A percentile compares a stretch with the other conserved stretches of the same genome.
phyloP scores from a whole-genome alignment of 257 asterid genomes.

The Penstemon eatonii region DNA sequence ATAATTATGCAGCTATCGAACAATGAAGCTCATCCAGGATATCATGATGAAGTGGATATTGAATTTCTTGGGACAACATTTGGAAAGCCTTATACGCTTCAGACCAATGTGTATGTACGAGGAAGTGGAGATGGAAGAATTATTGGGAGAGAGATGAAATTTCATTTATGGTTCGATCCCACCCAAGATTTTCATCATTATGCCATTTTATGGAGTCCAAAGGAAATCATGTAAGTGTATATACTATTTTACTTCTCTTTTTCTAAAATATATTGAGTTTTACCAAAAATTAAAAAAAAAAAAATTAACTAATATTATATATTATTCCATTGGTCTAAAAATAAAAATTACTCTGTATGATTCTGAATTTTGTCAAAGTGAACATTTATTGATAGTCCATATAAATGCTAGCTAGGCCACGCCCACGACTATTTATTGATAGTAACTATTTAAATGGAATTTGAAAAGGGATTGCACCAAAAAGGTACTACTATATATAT shows the following conservation, averaged over 20 bases:
- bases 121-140: slow-evolving; percentile 94
- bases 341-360: background rate
- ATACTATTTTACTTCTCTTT: background rate
- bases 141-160: slow-evolving; percentile 90
- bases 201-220: slow-evolving; percentile 80
- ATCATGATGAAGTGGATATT: slow-evolving; percentile 90
- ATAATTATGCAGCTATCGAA: slow-evolving; percentile 63
- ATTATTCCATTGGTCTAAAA: background rate
- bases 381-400: background rate
- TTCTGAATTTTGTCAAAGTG: background rate
- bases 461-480: slow-evolving; percentile 14
- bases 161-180: slow-evolving; percentile 97
- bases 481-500: slow-evolving; percentile 18
- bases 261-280: background rate
- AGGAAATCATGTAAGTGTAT: slow-evolving; percentile 69
- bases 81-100: slow-evolving; percentile 91
- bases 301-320: no score
- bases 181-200: slow-evolving; percentile 78
- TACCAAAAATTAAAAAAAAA: no score
- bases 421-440: slow-evolving; percentile 24
- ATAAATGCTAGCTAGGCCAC: slow-evolving; percentile 27
- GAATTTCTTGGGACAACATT: slow-evolving; percentile 92
- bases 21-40: slow-evolving; percentile 85
- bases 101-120: slow-evolving; percentile 83
- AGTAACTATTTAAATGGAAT: background rate